Evolutionary conservation across 352 stramenopile species (phyloP), one percentile per base, ranked within the genome.

Genomic region (Phytophthora gonapodyides): DNA sequence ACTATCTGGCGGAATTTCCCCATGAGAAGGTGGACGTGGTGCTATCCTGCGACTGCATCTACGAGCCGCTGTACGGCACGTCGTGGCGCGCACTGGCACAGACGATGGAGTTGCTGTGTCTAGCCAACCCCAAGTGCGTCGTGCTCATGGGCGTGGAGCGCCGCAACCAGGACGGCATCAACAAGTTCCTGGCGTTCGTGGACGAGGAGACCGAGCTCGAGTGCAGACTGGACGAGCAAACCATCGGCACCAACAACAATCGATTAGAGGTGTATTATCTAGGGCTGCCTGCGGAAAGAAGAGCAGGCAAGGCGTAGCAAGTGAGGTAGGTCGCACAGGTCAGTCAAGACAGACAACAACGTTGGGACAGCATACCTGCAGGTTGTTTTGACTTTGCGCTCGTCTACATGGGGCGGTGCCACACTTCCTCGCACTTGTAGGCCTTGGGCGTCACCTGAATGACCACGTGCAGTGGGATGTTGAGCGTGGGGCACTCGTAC

Each of bases 11-110:
- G 8, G 45, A 76, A 36, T 75, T 80, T 55, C 46, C 54, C 1
- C 52, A 75, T 19, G 81, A 89, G 37, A 65, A 69, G 16, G 89
- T 98, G 65, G 91, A 98, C 54, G 73, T 98, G 37, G 88, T 98
- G 45, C 69, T 98, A 6, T 97, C 94, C 48, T 98, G 93, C 64
- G 94, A 98, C 74, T 98, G 93, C 76, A 91, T 98, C 47, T 98
- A 97, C 72, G 87, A 98, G 71, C 92, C 91, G 40, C 75, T 98
- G 21, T 98, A 98, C 67, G 94, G 94, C 52, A 78, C 90, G 54
- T 94, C 84, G 12, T 98, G 92, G 92, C 73, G 85, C 42, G 71
- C 73, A 12, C 63, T 98, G 31, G 90, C 89, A 16, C 80, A 97
- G 64, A 92, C 87, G 1, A 96, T 98, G 77, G 81, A 96, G 58